Conservation (phyloP, 2,329 filamentous ascomycete species). For the Penicillium sp. region DNA sequence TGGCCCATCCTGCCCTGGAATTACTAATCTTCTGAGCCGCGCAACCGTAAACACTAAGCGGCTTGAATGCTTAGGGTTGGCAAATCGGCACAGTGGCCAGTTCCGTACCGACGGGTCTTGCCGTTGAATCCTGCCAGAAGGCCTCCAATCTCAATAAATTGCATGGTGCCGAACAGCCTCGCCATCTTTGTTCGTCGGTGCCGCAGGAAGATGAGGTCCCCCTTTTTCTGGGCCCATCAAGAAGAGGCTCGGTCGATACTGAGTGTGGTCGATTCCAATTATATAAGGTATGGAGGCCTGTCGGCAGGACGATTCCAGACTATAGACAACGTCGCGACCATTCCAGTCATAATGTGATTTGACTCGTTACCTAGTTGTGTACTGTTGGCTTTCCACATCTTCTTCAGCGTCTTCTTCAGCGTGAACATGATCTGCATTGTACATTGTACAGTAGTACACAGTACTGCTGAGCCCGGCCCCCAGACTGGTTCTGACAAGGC, state of each 20-base stretch:
- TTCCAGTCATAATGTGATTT: background rate
- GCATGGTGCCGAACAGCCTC: constrained; percentile 1
- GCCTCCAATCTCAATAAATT: constrained; percentile 12
- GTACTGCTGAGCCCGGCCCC: background rate
- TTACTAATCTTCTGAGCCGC: too few species aligned
- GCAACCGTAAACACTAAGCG: background rate
- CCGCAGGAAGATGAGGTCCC: constrained; percentile 20
- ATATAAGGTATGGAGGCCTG: constrained; percentile 5
- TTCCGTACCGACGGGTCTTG: constrained; percentile 5
- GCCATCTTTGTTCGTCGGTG: constrained; percentile 11
- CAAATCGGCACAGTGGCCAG: background rate
- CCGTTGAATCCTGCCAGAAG: constrained; percentile 9
- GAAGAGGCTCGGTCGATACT: constrained; percentile 3
- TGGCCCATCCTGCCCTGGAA: background rate
- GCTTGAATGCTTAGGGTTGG: background rate
- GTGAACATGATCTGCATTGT: too few species aligned
- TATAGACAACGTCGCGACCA: background rate
- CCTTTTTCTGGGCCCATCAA: constrained; percentile 9
- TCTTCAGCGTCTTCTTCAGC: background rate
- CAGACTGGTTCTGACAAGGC: background rate
- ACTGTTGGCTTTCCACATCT: background rate
- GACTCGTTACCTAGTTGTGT: background rate
- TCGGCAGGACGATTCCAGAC: background rate
- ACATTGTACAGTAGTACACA: too few species aligned
- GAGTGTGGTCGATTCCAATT: constrained; percentile 12